Evolutionary conservation across 192 early-diverging fungal genomes (phyloP).

Genomic region (Funneliformis geosporum): DNA sequence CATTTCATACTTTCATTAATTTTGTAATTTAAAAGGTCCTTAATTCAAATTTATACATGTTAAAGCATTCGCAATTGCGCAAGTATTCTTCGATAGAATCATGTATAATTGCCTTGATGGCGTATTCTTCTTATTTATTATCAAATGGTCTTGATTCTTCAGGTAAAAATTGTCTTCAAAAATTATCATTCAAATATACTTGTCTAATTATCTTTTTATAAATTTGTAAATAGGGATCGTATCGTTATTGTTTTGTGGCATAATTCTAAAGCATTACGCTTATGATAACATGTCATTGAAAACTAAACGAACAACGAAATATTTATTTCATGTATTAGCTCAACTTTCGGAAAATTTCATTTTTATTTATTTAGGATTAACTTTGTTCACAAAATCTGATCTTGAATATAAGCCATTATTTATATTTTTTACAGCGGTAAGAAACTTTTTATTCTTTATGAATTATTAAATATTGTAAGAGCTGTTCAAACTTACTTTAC

Average conservation of each 20-base stretch:
- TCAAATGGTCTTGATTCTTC: constrained; percentile 64
- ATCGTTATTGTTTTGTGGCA: constrained; percentile 89
- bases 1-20: neutral
- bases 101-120: constrained; percentile 81
- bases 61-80: constrained; percentile 86
- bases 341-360: constrained; percentile 96
- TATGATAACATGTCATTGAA: constrained; percentile 84
- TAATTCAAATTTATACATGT: constrained; percentile 34
- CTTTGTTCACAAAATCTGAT: constrained; percentile 83
- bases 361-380: constrained; percentile 94
- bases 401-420: constrained; percentile 74
- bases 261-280: constrained; percentile 91
- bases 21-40: neutral
- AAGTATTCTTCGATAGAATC: constrained; percentile 84
- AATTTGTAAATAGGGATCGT: constrained; percentile 64
- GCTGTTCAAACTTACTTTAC: neutral
- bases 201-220: neutral
- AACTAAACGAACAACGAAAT: constrained; percentile 81
- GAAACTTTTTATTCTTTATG: neutral
- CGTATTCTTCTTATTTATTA: constrained; percentile 92
- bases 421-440: constrained; percentile 71
- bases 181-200: neutral
- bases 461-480: neutral
- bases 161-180: constrained; percentile 5
- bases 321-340: constrained; percentile 90